Evolutionary conservation across 1,139 yeast genomes (phyloP).

Genomic region (Hemisphaericaspora xylanilytica): DNA sequence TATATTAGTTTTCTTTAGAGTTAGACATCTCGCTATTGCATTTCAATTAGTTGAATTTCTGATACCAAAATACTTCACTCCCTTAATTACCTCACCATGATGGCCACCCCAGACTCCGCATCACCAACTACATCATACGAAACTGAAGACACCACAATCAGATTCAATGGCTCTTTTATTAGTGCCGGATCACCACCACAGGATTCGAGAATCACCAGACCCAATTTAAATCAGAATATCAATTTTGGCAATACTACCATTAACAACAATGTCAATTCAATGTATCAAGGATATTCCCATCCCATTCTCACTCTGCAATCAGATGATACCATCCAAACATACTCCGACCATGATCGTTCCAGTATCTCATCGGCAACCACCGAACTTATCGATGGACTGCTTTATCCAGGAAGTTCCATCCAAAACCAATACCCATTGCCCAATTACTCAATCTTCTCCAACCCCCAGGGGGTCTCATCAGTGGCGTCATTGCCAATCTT

Average conservation of each 20-base stretch:
- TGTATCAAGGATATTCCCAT: neutral
- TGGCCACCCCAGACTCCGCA: conserved; percentile 11
- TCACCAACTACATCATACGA: conserved; percentile 17
- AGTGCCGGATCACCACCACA: conserved; percentile 16
- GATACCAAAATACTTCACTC: neutral
- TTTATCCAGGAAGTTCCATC: conserved; percentile 2
- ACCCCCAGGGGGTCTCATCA: conserved; percentile 23
- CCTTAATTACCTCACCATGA: conserved; percentile 2
- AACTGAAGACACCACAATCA: conserved; percentile 27
- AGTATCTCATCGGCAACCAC: neutral
- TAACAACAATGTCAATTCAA: too few relatives aligned
- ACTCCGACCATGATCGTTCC: neutral
- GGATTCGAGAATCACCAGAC: neutral
- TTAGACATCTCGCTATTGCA: conserved; percentile 1
- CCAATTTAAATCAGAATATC: neutral
- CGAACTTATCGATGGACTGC: neutral
- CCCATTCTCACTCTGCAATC: neutral
- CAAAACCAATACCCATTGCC: conserved; percentile 1
- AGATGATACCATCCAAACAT: conserved; percentile 1
- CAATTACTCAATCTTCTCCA: conserved; percentile 24
- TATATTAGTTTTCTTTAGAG: too few relatives aligned
- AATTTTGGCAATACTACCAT: too few relatives aligned
- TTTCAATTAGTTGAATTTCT: conserved; percentile 1
- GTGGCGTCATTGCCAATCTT: conserved; percentile 8
- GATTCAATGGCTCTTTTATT: conserved; percentile 20